Base-by-base conservation (phyloP, 1,284 basidiomycete genomes). In the Rhodofomes roseus region DNA sequence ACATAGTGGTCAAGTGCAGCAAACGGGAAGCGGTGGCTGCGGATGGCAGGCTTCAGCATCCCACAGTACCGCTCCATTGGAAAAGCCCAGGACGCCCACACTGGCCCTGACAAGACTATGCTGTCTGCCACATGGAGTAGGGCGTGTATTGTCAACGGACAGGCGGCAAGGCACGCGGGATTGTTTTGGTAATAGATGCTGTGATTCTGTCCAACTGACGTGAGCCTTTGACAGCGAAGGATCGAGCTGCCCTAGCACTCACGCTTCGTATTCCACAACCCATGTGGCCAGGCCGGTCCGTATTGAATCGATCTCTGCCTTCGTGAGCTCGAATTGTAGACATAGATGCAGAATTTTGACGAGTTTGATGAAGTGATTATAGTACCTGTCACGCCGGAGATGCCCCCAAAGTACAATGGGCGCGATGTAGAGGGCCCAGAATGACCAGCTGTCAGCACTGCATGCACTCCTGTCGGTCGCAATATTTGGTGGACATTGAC, bases 231-330 rank as follows among this genome's bases (percentile, higher is more conserved):
- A 46, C 22, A 12, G 36, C 23, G 8, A 66, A 66, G 9, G 55
- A 31, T 39, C 12, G 9, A 36, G 6, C 12, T 36, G 34, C 34
- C 6, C 12, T 12, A n/a, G n/a, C n/a, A 58, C 60, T 8, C 43
- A 81, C 80, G 59, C 54, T 67, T 82, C 79, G 62, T 79, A 83
- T 7, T 73, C 58, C 40, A 66, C 3, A 0, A 82, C 79, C 79
- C 79, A 83, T 4, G 61, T 16, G 0, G 66, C 61, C 56, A 81
- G 76, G 0, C 75, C 76, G 1, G 48, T 20, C 1, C 70, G 57
- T 1, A 82, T 44, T 2, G 59, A 43, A 0, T 68, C 58, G 9
- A 81, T 65, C 16, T 81, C 74, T 0, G 61, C 65, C 0, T 57
- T 16, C 0, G 70, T 69, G n/a, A 81, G 68, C 56, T 77, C 71